These are phyloP conservation scores for Talaromyces amestolkiae DNA, from an alignment of 2,329 filamentous ascomycete species.

Conservation along the genomic window DNA sequence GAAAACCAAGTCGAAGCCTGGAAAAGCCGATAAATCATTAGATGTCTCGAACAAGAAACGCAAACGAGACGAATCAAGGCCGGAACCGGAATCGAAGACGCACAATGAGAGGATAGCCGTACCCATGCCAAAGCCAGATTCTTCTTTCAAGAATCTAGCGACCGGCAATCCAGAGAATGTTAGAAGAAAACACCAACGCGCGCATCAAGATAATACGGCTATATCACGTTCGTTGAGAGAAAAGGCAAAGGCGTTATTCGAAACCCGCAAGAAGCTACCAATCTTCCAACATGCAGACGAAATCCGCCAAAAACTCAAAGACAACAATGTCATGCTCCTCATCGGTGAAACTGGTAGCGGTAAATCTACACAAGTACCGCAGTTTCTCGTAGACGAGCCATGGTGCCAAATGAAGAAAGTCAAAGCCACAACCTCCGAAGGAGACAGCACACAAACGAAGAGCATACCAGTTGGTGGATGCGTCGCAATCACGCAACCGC, in stretches of 20 bases:
- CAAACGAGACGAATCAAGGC: conserved; percentile 29
- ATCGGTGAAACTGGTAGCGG: conserved; percentile 94
- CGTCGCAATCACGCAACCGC: conserved; percentile 91
- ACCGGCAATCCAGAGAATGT: not conserved
- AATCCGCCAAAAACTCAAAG: conserved; percentile 63
- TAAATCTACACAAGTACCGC: conserved; percentile 94
- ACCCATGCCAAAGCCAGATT: not conserved
- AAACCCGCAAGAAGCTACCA: conserved; percentile 66
- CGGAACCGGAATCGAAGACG: not conserved
- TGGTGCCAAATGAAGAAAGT: conserved; percentile 70
- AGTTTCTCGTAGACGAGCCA: conserved; percentile 74
- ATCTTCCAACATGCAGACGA: conserved; percentile 73
- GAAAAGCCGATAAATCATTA: conserved; percentile 22
- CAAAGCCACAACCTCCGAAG: conserved; percentile 37
- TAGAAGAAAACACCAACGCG: not conserved
- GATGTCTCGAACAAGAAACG: conserved; percentile 29
- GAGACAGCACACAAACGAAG: conserved; percentile 26
- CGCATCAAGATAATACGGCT: not conserved
- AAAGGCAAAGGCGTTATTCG: conserved; percentile 49
- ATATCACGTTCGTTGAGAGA: conserved; percentile 35
- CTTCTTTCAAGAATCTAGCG: not conserved
- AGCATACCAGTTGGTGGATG: conserved; percentile 66
- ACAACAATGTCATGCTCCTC: conserved; percentile 74
- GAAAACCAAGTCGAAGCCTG: conserved; percentile 8
- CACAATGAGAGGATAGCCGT: conserved; percentile 3